A percentile compares a stretch with the other conserved stretches of the same genome.
These are phyloP conservation scores for Botrytis tulipae DNA, from an alignment of 2,329 filamentous ascomycete species.

Conservation along the genomic window DNA sequence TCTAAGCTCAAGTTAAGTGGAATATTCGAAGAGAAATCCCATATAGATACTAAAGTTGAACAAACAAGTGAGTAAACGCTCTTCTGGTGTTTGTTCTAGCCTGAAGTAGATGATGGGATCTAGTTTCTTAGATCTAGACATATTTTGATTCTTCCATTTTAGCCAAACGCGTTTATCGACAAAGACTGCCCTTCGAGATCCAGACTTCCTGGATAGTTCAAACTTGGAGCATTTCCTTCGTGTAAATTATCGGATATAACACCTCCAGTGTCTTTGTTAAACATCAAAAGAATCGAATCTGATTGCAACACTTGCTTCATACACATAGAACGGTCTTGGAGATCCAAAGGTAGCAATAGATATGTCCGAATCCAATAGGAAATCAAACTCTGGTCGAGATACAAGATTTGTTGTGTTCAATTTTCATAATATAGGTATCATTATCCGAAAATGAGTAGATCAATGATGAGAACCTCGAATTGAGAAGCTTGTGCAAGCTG, in stretches of 20 bases:
- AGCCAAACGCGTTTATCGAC: not conserved
- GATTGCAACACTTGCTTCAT: not conserved
- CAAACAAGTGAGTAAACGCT: not conserved
- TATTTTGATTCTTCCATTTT: not conserved
- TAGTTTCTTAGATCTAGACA: not conserved
- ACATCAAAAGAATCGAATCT: not conserved
- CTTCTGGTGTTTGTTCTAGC: accelerated
- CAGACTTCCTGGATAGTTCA: not conserved
- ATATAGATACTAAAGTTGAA: too few relatives aligned
- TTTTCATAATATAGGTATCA: not conserved
- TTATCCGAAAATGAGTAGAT: not conserved
- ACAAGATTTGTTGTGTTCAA: not conserved
- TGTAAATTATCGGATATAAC: not conserved
- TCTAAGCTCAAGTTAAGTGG: not conserved
- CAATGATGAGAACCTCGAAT: too few relatives aligned
- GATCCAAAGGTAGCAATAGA: not conserved
- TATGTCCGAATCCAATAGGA: not conserved
- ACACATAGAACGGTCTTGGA: not conserved
- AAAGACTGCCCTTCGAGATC: not conserved
- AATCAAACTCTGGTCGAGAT: not conserved
- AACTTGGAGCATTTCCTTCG: not conserved
- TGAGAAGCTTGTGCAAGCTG: not conserved
- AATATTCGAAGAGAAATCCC: too few relatives aligned
- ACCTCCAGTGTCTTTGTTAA: not conserved
- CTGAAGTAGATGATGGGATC: too few relatives aligned